phyloP scores from a whole-genome alignment of 2,329 filamentous ascomycete species.

The Monilinia laxa region DNA sequence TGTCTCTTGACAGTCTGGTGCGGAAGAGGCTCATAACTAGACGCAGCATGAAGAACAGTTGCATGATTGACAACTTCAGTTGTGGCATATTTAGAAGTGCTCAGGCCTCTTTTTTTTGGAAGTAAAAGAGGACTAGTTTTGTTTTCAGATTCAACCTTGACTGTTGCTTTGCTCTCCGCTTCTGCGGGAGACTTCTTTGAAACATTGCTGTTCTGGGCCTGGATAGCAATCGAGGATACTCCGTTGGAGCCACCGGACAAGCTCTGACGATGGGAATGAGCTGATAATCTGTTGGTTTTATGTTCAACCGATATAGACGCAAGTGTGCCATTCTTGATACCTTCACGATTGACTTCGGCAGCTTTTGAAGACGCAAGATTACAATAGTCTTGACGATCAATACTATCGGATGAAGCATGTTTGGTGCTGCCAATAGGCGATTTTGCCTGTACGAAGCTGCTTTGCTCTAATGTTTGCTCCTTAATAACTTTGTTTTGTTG shows the following conservation, averaged over 20 bases:
- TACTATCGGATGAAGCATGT: neutral
- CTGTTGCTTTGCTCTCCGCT: neutral
- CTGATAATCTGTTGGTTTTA: neutral
- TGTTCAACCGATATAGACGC: neutral
- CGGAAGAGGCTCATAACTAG: neutral
- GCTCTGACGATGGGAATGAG: neutral
- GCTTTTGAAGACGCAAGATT: neutral
- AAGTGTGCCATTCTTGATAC: neutral
- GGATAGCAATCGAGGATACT: neutral
- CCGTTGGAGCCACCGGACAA: neutral
- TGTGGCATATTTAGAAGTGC: conserved; percentile 4
- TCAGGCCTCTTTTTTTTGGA: conserved; percentile 5
- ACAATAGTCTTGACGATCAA: neutral
- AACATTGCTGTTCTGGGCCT: neutral
- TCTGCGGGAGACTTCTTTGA: neutral
- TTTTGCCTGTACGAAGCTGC: neutral
- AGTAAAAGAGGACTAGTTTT: neutral
- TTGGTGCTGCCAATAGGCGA: neutral
- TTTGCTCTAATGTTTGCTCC: neutral
- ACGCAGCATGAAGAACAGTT: conserved; percentile 6
- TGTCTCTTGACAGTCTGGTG: neutral
- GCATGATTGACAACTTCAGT: neutral
- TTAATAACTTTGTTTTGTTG: neutral
- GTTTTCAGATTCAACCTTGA: neutral
- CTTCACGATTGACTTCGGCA: neutral